phyloP scores from a whole-genome alignment of 805 yeast genomes.

The Pichia deserticola region DNA sequence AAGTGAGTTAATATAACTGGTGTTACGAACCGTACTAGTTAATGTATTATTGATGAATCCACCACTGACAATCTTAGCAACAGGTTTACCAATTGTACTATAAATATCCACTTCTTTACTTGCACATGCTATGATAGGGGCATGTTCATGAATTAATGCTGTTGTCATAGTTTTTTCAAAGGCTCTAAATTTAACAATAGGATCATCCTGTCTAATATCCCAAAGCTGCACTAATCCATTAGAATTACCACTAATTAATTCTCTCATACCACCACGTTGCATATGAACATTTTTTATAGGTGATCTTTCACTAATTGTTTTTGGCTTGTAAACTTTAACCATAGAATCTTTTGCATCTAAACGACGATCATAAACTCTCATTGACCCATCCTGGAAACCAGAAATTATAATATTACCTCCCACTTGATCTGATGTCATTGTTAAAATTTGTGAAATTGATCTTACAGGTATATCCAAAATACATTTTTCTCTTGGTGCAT shows the following conservation, averaged over 20 bases:
- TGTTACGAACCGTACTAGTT: constrained; percentile 38
- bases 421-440: constrained; percentile 90
- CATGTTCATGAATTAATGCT: constrained; percentile 89
- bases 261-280: constrained; percentile 96
- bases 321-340: constrained; percentile 74
- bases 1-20: constrained; percentile 54
- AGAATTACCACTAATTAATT: constrained; percentile 72
- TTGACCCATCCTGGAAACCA: constrained; percentile 86
- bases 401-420: constrained; percentile 86
- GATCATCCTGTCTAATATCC: constrained; percentile 76
- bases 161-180: constrained; percentile 48
- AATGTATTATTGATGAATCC: constrained; percentile 31
- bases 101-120: constrained; percentile 71
- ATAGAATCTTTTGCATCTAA: constrained; percentile 77
- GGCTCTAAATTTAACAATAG: constrained; percentile 60
- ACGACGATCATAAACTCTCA: constrained; percentile 87
- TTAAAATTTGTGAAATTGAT: constrained; percentile 79
- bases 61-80: constrained; percentile 45
- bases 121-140: constrained; percentile 88
- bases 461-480: constrained; percentile 85
- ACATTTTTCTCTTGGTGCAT: constrained; percentile 88
- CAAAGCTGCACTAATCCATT: constrained; percentile 82
- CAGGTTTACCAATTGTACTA: constrained; percentile 75
- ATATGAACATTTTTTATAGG: constrained; percentile 70
- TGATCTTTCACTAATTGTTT: constrained; percentile 17